phyloP scores from a whole-genome alignment of 345 rosid species.

The Eucalyptus regnans region DNA sequence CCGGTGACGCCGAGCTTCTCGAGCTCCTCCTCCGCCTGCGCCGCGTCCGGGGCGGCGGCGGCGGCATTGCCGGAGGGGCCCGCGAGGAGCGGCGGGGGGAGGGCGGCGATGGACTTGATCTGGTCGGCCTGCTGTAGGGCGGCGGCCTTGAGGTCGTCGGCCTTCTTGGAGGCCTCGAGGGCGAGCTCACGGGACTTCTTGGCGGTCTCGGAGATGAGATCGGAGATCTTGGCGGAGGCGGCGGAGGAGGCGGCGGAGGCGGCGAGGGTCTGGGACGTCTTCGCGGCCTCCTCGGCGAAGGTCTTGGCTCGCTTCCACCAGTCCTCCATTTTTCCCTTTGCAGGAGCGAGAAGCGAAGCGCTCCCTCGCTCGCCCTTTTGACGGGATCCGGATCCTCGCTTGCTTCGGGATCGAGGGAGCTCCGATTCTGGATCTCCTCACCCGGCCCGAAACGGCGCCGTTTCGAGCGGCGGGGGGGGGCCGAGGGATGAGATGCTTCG shows the following conservation, averaged over 20 bases:
- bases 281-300: conserved; percentile 83
- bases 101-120: conserved; percentile 68
- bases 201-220: conserved; percentile 81
- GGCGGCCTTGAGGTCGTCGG: conserved; percentile 53
- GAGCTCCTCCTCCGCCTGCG: conserved; percentile 42
- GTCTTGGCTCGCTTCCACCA: conserved; percentile 78
- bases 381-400: background rate
- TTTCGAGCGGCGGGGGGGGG: background rate
- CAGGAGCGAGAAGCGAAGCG: background rate
- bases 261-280: conserved; percentile 49
- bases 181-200: conserved; percentile 85
- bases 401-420: background rate
- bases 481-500: background rate
- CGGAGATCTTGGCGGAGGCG: conserved; percentile 42
- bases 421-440: background rate
- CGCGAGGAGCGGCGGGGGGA: conserved; percentile 54
- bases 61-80: conserved; percentile 23
- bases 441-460: background rate
- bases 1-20: conserved; percentile 68
- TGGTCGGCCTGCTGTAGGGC: conserved; percentile 90
- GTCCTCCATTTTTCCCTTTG: conserved; percentile 19
- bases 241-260: conserved; percentile 1
- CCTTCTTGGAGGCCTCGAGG: conserved; percentile 84
- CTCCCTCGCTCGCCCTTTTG: background rate
- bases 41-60: conserved; percentile 15